phyloP scores from a whole-genome alignment of 2,329 filamentous ascomycete genomes.

The Pezicula carpinea region DNA sequence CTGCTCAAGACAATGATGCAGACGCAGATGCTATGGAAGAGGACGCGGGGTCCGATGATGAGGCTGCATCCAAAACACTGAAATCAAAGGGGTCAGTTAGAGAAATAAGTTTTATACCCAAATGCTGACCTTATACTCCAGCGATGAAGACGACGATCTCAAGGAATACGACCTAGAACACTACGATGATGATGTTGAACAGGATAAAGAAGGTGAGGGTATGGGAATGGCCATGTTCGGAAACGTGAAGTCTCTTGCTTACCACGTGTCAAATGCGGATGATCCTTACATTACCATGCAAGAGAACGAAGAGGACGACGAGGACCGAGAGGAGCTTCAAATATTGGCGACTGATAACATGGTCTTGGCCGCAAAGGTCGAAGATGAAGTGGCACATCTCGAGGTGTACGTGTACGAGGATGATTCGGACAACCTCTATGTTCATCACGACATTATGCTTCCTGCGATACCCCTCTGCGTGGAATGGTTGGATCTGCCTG shows the following conservation, averaged over 20 bases:
- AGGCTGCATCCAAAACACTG: slow-evolving; percentile 22
- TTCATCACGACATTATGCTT: slow-evolving; percentile 99
- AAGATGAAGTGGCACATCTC: slow-evolving; percentile 93
- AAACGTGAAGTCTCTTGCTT: slow-evolving; percentile 88
- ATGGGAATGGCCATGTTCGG: slow-evolving; percentile 89
- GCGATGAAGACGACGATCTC: slow-evolving; percentile 74
- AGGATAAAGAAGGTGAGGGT: slow-evolving; percentile 55
- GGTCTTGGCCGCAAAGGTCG: slow-evolving; percentile 85
- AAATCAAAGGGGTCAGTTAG: slow-evolving; percentile 37
- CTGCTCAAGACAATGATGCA: slow-evolving; percentile 23
- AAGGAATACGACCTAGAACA: slow-evolving; percentile 96
- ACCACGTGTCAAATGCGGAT: slow-evolving; percentile 89
- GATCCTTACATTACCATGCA: slow-evolving; percentile 95
- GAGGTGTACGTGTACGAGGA: slow-evolving; percentile 99
- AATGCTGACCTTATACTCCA: slow-evolving; percentile 12
- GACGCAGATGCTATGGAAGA: slow-evolving; percentile 35
- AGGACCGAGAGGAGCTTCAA: slow-evolving; percentile 90
- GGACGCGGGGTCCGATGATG: slow-evolving; percentile 27
- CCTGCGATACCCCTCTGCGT: slow-evolving; percentile 92
- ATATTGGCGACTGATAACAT: slow-evolving; percentile 91
- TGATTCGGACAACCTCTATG: slow-evolving; percentile 90
- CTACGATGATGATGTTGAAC: slow-evolving; percentile 79
- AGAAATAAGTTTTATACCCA: slow-evolving; percentile 20
- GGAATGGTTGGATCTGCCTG: slow-evolving; percentile 93
- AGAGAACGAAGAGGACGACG: slow-evolving; percentile 59